phyloP scores from a whole-genome alignment of 352 stramenopile species.

The Globisporangium emineosum region DNA sequence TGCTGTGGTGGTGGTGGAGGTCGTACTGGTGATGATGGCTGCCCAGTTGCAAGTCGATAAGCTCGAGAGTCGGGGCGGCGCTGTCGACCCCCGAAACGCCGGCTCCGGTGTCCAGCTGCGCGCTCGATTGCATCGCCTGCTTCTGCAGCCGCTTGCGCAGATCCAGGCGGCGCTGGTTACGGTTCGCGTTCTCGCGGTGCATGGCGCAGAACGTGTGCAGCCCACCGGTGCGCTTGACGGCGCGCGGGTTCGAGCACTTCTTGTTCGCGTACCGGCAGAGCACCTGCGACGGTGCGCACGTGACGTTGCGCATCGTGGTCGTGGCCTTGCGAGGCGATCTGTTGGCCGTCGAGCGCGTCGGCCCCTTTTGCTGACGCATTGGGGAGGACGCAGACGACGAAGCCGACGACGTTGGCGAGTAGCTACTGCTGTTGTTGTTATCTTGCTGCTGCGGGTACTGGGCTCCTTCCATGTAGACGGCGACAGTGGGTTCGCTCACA shows the following conservation, averaged over 20 bases:
- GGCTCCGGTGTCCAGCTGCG: neutral
- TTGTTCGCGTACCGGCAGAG: slow-evolving; percentile 44
- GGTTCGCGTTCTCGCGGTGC: slow-evolving; percentile 33
- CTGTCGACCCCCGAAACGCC: neutral
- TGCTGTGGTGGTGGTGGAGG: neutral
- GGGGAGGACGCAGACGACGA: neutral
- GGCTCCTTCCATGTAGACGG: slow-evolving; percentile 5
- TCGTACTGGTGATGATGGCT: neutral
- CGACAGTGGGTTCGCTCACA: neutral
- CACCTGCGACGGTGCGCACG: slow-evolving; percentile 12
- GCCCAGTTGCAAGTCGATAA: neutral
- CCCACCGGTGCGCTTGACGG: slow-evolving; percentile 43
- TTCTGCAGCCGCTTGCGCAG: slow-evolving; percentile 25
- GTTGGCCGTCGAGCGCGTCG: neutral
- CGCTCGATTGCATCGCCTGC: slow-evolving; percentile 5
- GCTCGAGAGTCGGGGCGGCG: neutral
- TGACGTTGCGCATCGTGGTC: slow-evolving; percentile 11
- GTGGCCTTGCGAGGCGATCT: neutral
- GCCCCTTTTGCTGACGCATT: neutral
- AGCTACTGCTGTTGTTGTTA: neutral
- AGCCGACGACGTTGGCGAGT: neutral
- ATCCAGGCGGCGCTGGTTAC: slow-evolving; percentile 27
- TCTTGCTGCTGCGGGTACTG: slow-evolving; percentile 7
- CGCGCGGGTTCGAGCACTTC: slow-evolving; percentile 33
- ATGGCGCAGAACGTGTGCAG: slow-evolving; percentile 47